Conservation (phyloP, 2,329 filamentous ascomycete genomes). For the Hymenoscyphus scutula region DNA sequence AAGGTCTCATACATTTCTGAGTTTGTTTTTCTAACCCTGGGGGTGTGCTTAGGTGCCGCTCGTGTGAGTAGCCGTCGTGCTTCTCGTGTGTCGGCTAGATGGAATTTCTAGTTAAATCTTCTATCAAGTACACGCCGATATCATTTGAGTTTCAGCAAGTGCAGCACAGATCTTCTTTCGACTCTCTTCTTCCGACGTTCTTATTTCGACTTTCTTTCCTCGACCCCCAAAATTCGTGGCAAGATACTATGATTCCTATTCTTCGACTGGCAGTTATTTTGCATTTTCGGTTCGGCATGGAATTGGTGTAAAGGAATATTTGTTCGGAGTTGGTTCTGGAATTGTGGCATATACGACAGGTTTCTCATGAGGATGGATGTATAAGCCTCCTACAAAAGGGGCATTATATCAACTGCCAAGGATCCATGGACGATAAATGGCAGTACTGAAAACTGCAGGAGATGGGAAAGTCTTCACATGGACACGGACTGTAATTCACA, state of each 20-base stretch:
- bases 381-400: neutral
- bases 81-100: conserved; percentile 22
- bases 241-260: conserved; percentile 13
- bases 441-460: neutral
- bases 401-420: neutral
- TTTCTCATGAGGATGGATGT: neutral
- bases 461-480: neutral
- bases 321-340: neutral
- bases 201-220: conserved; percentile 21
- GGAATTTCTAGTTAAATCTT: conserved; percentile 8
- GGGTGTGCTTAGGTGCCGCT: conserved; percentile 24
- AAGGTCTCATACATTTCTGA: conserved; percentile 34
- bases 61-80: conserved; percentile 14
- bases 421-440: neutral
- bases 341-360: neutral
- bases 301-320: neutral
- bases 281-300: neutral
- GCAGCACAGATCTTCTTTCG: neutral
- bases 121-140: conserved; percentile 3
- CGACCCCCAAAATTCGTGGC: conserved; percentile 16
- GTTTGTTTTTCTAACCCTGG: conserved; percentile 22
- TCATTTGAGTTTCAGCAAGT: conserved; percentile 8
- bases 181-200: conserved; percentile 6
- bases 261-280: neutral
- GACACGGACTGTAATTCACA: neutral